Base-by-base conservation (phyloP, 1,284 basidiomycete genomes). In the Fistulinella cinereoalba region DNA sequence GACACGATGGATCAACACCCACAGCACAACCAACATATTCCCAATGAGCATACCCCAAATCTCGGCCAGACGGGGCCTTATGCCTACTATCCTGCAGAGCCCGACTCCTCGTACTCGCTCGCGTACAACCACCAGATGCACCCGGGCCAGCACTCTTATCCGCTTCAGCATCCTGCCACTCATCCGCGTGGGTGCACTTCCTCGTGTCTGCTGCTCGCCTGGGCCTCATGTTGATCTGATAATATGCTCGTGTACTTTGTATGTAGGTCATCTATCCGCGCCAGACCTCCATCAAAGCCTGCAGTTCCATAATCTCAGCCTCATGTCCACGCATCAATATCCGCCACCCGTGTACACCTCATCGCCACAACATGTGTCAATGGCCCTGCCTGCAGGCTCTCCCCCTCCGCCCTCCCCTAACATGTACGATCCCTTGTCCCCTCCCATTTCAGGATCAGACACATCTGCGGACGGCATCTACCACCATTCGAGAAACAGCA, bases 361-460 rank as follows among this genome's bases (percentile, higher is more conserved):
- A 58, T 74, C 77, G 66, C 65, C 70, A 63, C 71, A 73, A 65
- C 77, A 76, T 76, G 74, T 74, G 62, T 66, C 66, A 55, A 68
- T 80, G 68, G 70, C 68, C 49, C 65, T 77, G 55, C 73, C 77
- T 56, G 66, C 70, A 49, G 66, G 58, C 56, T 77, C 76, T 59
- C 83, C 85, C 64, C 81, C 85, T 65, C 83, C 86, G 54, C 79
- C 79, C 55, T 85, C 83, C 56, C 85, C 86, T 67, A 77, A 82
- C 71, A 77, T 85, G 71, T 88, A 88, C 69, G 84, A 85, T 71
- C 81, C 86, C 64, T 72, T 88, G 60, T 87, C 85, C 46, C 86
- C 87, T 67, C 85, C 83, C 69, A 74, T 88, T 63, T 88, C 85
- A 71, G 86, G 86, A 71, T 88, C 87, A 71, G 87, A 89, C 70